Evolutionary conservation across 169 alveolate species (phyloP).

Genomic region (Cryptosporidium sp.): DNA sequence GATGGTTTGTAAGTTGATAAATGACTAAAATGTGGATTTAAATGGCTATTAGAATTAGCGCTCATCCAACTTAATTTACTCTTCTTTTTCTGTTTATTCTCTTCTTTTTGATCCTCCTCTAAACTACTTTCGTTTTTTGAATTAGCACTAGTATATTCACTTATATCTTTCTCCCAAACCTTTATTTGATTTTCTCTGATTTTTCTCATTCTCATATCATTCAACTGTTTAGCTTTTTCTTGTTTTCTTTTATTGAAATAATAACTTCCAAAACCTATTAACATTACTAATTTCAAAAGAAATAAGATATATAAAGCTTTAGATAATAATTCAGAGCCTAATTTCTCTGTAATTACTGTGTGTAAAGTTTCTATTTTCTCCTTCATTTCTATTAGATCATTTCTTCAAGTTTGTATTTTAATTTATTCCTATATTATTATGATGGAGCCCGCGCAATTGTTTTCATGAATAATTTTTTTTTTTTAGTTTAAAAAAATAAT

Average conservation of each 20-base stretch:
- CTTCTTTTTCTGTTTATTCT: not conserved
- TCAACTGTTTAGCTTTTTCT: not conserved
- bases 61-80: slow-evolving; percentile 12
- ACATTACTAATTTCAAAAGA: not conserved
- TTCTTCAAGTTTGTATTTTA: not conserved
- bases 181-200: slow-evolving; percentile 56
- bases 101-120: not conserved
- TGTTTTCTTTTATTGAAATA: not conserved
- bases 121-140: not conserved
- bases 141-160: not conserved
- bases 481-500: too few relatives aligned
- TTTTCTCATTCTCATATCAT: slow-evolving; percentile 51
- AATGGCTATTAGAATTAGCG: slow-evolving; percentile 18
- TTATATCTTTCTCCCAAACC: slow-evolving; percentile 59
- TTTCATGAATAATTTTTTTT: too few relatives aligned
- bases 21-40: slow-evolving; percentile 72
- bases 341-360: not conserved
- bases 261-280: not conserved
- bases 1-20: slow-evolving; percentile 61
- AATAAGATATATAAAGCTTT: not conserved
- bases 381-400: not conserved
- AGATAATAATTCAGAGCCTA: not conserved
- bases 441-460: not conserved
- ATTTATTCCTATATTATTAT: not conserved
- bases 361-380: not conserved